Conservation (phyloP, 331 rosid genomes). For the Saraca asoca region DNA sequence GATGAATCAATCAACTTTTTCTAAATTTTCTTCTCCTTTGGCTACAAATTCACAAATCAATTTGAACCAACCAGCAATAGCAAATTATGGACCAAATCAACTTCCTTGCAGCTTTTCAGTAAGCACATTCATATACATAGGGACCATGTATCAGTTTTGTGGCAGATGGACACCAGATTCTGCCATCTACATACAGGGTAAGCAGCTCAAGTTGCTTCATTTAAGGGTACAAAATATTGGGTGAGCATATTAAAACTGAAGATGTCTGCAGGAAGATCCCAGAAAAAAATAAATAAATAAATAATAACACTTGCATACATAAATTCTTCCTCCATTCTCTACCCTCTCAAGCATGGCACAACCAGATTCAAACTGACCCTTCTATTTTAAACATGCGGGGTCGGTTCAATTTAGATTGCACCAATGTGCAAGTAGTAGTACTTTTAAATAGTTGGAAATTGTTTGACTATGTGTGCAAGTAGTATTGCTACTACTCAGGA, state of each 20-base stretch:
- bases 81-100: constrained; percentile 33
- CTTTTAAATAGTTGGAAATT: no score
- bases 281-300: no score
- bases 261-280: neutral
- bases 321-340: no score
- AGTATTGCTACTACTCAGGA: neutral
- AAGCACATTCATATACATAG: constrained; percentile 28
- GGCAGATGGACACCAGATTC: constrained; percentile 39
- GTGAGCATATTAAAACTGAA: constrained; percentile 25
- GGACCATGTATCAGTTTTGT: constrained; percentile 40
- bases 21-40: neutral
- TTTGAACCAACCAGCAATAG: constrained; percentile 23
- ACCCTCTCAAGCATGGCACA: no score
- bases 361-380: no score
- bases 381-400: no score
- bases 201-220: constrained; percentile 19
- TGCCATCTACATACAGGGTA: constrained; percentile 21
- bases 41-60: constrained; percentile 20
- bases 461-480: no score
- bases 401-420: no score
- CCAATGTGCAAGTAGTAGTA: no score
- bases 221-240: constrained; percentile 30
- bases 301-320: no score
- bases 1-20: constrained; percentile 9
- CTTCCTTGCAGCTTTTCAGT: constrained; percentile 36